A percentile compares a stretch with the other conserved stretches of the same genome.
phyloP scores from a whole-genome alignment of 768 basidiomycete genomes.

The Suillus americanus region DNA sequence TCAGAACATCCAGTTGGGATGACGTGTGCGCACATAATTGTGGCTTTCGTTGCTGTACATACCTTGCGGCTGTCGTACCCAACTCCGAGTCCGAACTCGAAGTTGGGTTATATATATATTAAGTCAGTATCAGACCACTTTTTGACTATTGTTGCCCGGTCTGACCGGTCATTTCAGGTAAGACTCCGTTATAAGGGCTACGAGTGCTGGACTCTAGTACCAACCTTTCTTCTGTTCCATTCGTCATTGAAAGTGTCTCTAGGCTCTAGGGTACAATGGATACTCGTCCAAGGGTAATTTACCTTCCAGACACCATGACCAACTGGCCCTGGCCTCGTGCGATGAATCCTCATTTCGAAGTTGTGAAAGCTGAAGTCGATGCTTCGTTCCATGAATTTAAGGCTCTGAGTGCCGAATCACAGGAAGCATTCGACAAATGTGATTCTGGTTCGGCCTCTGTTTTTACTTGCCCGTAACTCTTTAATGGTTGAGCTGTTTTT shows the following conservation, averaged over 20 bases:
- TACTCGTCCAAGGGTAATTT: background rate
- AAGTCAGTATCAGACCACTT: background rate
- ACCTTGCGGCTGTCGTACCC: too few species aligned
- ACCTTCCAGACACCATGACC: conserved; percentile 39
- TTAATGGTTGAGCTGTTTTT: background rate
- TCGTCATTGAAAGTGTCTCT: background rate
- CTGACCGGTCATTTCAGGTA: background rate
- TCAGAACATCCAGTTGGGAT: too few species aligned
- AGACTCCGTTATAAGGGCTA: background rate
- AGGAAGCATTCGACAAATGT: conserved; percentile 40
- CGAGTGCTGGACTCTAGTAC: background rate
- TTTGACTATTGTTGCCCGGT: background rate
- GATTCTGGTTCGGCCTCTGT: conserved; percentile 34
- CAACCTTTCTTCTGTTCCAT: background rate
- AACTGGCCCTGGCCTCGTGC: conserved; percentile 45
- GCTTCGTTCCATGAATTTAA: conserved; percentile 39
- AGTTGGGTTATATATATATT: background rate
- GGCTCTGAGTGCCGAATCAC: conserved; percentile 35
- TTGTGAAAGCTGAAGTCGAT: conserved; percentile 34
- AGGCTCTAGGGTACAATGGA: background rate
- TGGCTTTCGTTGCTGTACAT: too few species aligned
- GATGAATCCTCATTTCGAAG: conserved; percentile 38
- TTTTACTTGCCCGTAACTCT: background rate
- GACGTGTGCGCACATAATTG: too few species aligned
- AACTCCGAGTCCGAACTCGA: too few species aligned